A percentile compares a stretch with the other conserved stretches of the same genome.
phyloP scores from a whole-genome alignment of 495 filamentous ascomycete species.

The Talaromyces adpressus region DNA sequence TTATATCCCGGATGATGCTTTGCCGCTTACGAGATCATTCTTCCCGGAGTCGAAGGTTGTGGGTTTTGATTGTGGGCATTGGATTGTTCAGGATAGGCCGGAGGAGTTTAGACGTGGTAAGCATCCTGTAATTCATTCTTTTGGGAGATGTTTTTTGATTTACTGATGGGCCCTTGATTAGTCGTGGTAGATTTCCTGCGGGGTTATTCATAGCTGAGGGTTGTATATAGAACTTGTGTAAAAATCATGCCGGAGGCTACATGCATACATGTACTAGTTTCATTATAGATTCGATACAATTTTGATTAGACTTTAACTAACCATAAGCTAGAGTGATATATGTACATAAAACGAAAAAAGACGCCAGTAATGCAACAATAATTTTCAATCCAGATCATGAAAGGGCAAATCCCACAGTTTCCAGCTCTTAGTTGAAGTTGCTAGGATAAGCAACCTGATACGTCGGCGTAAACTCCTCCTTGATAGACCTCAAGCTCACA shows the following conservation, averaged over 20 bases:
- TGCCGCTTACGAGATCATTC: not conserved
- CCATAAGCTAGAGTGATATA: not conserved
- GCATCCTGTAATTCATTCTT: not conserved
- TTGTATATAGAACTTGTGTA: not conserved
- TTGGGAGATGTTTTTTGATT: not conserved
- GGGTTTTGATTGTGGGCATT: slow-evolving; percentile 76
- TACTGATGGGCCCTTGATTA: not conserved
- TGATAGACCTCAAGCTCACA: slow-evolving; percentile 76
- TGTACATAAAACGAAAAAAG: not conserved
- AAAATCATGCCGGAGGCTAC: not conserved
- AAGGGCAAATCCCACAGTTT: not conserved
- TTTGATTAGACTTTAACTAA: not conserved
- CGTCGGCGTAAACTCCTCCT: slow-evolving; percentile 77
- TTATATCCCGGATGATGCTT: not conserved
- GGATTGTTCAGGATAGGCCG: slow-evolving; percentile 79
- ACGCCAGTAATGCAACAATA: not conserved
- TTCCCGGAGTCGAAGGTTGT: slow-evolving; percentile 58
- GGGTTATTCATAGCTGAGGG: not conserved
- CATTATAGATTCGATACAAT: not conserved
- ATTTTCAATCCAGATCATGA: not conserved
- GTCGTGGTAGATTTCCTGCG: not conserved
- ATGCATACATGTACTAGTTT: not conserved
- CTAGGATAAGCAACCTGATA: slow-evolving; percentile 72
- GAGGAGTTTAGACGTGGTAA: slow-evolving; percentile 61
- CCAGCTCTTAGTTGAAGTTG: slow-evolving; percentile 37